phyloP scores from a whole-genome alignment of 129 eudicot species.

The Centella asiatica region DNA sequence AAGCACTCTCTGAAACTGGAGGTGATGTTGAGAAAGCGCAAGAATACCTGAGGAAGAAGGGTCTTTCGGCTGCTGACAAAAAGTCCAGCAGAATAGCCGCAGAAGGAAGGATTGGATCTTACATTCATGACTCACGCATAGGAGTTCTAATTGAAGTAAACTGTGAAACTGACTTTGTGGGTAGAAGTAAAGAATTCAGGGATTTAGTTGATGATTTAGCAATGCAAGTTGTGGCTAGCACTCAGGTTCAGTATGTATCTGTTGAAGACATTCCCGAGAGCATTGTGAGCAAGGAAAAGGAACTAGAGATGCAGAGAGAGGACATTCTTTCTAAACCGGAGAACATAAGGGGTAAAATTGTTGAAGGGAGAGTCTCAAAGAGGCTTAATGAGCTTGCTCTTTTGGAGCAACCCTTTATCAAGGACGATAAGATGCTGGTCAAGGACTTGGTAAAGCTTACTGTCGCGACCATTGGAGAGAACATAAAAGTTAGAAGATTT shows the following conservation, averaged over 20 bases:
- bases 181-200: conserved; percentile 71
- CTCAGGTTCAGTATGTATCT: conserved; percentile 76
- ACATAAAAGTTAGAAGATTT: conserved; percentile 82
- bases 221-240: conserved; percentile 95
- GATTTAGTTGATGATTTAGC: conserved; percentile 84
- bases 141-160: conserved; percentile 98
- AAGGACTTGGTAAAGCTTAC: conserved; percentile 94
- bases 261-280: conserved; percentile 67
- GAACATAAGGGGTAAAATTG: conserved; percentile 75
- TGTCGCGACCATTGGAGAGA: conserved; percentile 86
- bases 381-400: conserved; percentile 93
- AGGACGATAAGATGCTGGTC: conserved; percentile 67
- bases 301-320: conserved; percentile 92
- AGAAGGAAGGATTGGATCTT: conserved; percentile 90
- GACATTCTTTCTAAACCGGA: conserved; percentile 86
- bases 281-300: conserved; percentile 51
- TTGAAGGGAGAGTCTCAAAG: conserved; percentile 81
- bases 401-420: conserved; percentile 78
- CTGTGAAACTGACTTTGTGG: conserved; percentile 97
- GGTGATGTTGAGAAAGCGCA: conserved; percentile 89
- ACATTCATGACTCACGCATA: conserved; percentile 91
- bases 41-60: conserved; percentile 87
- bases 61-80: conserved; percentile 87
- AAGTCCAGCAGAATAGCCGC: conserved; percentile 89
- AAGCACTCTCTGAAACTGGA: conserved; percentile 87